Conservation (phyloP, 2,329 filamentous ascomycete genomes). For the Ophiocordyceps sinensis region DNA sequence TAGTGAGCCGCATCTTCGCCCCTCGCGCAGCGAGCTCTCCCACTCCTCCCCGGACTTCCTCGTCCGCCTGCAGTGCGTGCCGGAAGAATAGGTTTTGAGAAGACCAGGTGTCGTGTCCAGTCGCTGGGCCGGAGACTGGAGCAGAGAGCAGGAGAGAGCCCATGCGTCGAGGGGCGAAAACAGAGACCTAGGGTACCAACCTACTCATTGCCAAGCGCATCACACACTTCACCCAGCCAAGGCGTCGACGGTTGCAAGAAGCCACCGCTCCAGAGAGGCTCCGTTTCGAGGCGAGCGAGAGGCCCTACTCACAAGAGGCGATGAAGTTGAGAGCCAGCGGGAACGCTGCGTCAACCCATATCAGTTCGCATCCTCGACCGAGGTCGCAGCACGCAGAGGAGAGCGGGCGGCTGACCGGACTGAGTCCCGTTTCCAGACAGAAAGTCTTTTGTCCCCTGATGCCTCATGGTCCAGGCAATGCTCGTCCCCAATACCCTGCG, state of each 20-base stretch:
- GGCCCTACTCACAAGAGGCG: conserved; percentile 69
- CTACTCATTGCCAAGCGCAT: conserved; percentile 14
- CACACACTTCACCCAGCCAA: conserved; percentile 7
- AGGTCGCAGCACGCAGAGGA: background rate
- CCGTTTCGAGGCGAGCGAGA: conserved; percentile 3
- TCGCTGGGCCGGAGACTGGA: background rate
- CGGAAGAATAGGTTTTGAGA: too few species aligned
- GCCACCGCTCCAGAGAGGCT: conserved; percentile 46
- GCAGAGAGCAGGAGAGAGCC: background rate
- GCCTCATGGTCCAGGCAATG: conserved; percentile 42
- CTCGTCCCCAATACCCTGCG: conserved; percentile 47
- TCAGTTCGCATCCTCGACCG: background rate
- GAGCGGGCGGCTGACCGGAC: conserved; percentile 47
- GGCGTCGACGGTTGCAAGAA: conserved; percentile 9
- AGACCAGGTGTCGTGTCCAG: too few species aligned
- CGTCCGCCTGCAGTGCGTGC: background rate
- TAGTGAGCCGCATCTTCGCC: conserved; percentile 57
- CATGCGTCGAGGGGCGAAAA: conserved; percentile 13
- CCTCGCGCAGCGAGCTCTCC: conserved; percentile 1
- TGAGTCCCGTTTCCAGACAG: conserved; percentile 68
- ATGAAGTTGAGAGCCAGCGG: conserved; percentile 81
- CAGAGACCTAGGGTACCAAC: conserved; percentile 29
- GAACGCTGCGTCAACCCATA: conserved; percentile 38
- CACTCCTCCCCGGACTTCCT: background rate
- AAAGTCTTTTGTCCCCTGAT: conserved; percentile 56